Base-by-base conservation (phyloP, 2,329 filamentous ascomycete species). In the Leptographium wingfieldii region DNA sequence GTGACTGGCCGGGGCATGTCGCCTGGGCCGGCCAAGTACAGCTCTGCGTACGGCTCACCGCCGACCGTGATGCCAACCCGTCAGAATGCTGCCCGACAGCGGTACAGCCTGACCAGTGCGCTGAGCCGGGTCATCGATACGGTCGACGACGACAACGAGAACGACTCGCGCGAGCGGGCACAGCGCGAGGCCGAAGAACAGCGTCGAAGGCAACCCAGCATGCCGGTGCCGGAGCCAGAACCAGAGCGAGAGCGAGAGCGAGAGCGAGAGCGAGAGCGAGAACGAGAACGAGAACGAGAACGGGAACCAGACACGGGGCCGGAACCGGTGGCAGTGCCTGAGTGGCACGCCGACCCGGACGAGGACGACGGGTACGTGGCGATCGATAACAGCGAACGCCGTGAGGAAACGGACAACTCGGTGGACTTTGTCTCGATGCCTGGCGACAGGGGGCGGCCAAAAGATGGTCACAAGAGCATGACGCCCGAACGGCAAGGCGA, bases 41-140 rank as follows among this genome's bases (percentile, higher is more conserved):
- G 65, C 58, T 65, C 65, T 3, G 46, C 65, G n/a, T 66, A 66
- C 49, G 65, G 65, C 52, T 65, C 65, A 6, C 65, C 65, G 22
- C 63, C 64, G 1, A 62, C 64, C 3, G 59, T 65, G 11, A 35
- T 60, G 58, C 65, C 65, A 1, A 49, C 62, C 4, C 57, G 65
- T 10, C 62, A 63, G 22, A 63, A 64, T 49, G 65, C 63, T 14
- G 62, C 59, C n/a, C 62, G 63, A 48, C 64, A 65, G 33, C 60
- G 61, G 12, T 66, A 65, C 61, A 65, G 64, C 60, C 61, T 67
- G 2, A 53, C 59, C n/a, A 64, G 60, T 38, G 65, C 65, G 1
- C 61, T 66, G 22, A 63, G 60, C 58, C 60, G 62, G 11, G 63
- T 64, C 11, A 56, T 65, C 43, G 59, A 65, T 12, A 55, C 58